phyloP scores from a whole-genome alignment of 495 filamentous ascomycete species.

The Acidiella bohemica region DNA sequence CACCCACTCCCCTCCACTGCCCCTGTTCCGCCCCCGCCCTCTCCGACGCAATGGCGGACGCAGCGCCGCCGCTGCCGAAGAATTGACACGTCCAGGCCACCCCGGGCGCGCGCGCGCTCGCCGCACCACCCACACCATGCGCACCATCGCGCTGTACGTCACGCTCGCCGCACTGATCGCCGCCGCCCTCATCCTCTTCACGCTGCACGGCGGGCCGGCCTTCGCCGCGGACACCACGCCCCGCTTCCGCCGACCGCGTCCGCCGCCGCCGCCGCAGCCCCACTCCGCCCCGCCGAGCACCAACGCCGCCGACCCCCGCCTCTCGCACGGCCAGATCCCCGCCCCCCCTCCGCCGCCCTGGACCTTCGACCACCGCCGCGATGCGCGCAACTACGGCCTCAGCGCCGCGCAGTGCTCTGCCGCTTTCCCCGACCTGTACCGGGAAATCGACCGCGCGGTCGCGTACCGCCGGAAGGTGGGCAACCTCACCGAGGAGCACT shows the following conservation, averaged over 20 bases:
- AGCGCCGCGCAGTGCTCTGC: conserved; percentile 17
- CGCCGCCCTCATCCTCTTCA: conserved; percentile 6
- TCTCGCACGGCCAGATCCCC: neutral
- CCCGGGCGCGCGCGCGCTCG: too few species aligned
- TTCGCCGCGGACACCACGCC: neutral
- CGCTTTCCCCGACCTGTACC: conserved; percentile 20
- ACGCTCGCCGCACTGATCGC: conserved; percentile 3
- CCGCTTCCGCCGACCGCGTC: neutral
- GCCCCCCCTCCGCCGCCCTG: conserved; percentile 5
- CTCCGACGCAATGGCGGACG: too few species aligned
- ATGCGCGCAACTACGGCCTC: conserved; percentile 15
- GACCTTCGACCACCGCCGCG: conserved; percentile 11
- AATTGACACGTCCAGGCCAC: too few species aligned
- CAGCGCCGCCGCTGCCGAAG: too few species aligned
- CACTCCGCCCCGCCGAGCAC: too few species aligned
- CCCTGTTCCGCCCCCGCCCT: too few species aligned
- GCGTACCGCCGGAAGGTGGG: conserved; percentile 8
- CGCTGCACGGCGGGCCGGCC: conserved; percentile 1
- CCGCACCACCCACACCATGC: too few species aligned
- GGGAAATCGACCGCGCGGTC: conserved; percentile 19
- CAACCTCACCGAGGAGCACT: conserved; percentile 13
- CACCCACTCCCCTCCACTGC: too few species aligned
- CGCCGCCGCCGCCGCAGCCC: neutral
- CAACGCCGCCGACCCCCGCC: neutral
- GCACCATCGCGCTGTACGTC: conserved; percentile 8